Conservation (phyloP, 768 basidiomycete genomes). For the Filobasidium wieringae region DNA sequence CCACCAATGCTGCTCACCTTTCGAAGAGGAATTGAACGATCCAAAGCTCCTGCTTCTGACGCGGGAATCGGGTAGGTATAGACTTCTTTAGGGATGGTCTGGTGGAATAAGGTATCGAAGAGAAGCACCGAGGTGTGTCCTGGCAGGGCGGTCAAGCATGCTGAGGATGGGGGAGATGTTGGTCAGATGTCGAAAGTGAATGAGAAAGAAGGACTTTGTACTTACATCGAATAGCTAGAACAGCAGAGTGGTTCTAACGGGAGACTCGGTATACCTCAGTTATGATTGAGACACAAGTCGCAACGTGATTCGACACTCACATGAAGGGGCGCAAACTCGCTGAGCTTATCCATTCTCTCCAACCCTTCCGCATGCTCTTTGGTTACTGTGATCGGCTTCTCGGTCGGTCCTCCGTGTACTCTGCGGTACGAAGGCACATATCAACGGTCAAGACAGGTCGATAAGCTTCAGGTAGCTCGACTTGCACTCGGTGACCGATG, state of each 20-base stretch:
- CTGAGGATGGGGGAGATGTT: constrained; percentile 10
- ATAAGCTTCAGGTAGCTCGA: neutral
- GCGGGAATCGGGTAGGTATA: constrained; percentile 60
- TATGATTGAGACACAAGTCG: neutral
- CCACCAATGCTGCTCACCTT: constrained; percentile 41
- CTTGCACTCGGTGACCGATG: constrained; percentile 38
- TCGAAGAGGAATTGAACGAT: constrained; percentile 53
- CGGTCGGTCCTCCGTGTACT: constrained; percentile 75
- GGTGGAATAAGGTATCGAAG: constrained; percentile 62
- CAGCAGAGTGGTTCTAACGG: constrained; percentile 41
- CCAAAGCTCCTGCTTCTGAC: constrained; percentile 45
- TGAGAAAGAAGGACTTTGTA: neutral
- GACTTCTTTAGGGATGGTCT: constrained; percentile 60
- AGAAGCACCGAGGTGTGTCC: constrained; percentile 63
- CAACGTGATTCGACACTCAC: constrained; percentile 30
- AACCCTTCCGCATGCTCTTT: constrained; percentile 61
- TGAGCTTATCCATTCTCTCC: constrained; percentile 55
- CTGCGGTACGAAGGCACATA: no score
- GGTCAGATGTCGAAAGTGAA: neutral
- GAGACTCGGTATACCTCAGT: neutral
- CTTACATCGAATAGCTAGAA: constrained; percentile 38
- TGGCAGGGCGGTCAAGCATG: constrained; percentile 54
- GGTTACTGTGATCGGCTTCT: constrained; percentile 57
- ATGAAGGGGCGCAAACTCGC: constrained; percentile 59
- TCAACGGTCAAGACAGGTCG: no score